Evolutionary conservation across 2,329 filamentous ascomycete species (phyloP).

Genomic region (Pestalotiopsis sp.): DNA sequence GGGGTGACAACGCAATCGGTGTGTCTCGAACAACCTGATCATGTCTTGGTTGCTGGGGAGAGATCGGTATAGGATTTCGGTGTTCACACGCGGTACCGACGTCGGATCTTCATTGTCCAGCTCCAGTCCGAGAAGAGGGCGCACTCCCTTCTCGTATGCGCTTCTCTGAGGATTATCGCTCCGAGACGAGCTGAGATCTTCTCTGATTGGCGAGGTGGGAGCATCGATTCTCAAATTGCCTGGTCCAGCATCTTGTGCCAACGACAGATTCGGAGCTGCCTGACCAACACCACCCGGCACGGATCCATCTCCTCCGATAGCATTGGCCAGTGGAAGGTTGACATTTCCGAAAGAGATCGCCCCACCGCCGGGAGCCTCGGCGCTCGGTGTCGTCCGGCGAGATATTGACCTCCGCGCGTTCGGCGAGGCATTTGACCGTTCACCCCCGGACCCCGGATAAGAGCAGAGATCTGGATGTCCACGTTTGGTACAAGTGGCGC

Average conservation of each 20-base stretch:
- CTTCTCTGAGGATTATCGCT: neutral
- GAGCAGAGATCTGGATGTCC: neutral
- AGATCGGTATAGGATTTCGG: neutral
- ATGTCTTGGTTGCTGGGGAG: slow-evolving; percentile 1
- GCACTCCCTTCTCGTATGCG: neutral
- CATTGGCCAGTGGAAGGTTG: neutral
- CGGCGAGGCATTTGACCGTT: neutral
- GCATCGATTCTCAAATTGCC: neutral
- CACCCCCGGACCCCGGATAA: neutral
- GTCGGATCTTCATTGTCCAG: neutral
- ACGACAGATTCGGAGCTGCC: neutral
- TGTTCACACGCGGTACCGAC: neutral
- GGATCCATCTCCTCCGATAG: rapidly evolving
- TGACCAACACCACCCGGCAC: neutral
- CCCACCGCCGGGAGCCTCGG: neutral
- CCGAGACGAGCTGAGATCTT: neutral
- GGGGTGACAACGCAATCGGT: neutral
- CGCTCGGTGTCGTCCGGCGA: neutral
- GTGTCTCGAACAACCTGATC: neutral
- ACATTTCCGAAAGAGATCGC: neutral
- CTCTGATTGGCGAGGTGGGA: neutral
- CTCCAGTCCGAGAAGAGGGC: neutral
- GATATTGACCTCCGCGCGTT: neutral
- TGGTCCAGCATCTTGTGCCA: neutral
- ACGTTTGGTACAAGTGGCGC: neutral